phyloP scores from a whole-genome alignment of 306 rosid species.

The Citrullus mucosospermus region DNA sequence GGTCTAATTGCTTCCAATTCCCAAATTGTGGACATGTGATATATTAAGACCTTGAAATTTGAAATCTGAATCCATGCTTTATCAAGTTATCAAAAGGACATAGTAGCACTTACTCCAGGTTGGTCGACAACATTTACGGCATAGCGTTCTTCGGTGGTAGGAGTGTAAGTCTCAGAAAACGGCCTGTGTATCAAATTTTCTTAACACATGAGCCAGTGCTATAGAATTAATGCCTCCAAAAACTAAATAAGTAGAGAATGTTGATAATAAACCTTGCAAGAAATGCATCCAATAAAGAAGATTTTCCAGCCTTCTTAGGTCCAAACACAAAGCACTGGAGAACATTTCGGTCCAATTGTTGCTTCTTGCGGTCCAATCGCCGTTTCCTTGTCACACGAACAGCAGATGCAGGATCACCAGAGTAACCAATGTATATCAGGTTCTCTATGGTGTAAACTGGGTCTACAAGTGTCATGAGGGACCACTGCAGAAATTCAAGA shows the following conservation, averaged over 20 bases:
- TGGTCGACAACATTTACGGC: constrained; percentile 54
- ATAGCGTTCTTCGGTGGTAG: constrained; percentile 61
- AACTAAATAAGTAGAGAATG: not conserved
- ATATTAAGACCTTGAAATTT: not conserved
- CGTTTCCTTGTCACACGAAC: constrained; percentile 73
- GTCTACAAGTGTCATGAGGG: constrained; percentile 78
- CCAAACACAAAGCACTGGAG: constrained; percentile 94
- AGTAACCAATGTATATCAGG: constrained; percentile 78
- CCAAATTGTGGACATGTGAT: not conserved
- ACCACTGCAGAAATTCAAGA: constrained; percentile 53
- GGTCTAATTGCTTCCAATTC: not conserved
- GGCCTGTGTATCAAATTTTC: constrained; percentile 39
- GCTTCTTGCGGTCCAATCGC: constrained; percentile 79
- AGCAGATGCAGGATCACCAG: constrained; percentile 63
- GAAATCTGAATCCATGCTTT: not conserved
- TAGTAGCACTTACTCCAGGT: constrained; percentile 29
- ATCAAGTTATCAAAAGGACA: not conserved
- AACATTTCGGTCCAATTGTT: constrained; percentile 67
- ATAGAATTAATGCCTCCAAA: not conserved
- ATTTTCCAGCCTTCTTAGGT: constrained; percentile 85
- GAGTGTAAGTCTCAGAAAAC: constrained; percentile 42
- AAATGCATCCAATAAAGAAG: constrained; percentile 72
- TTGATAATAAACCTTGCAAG: constrained; percentile 46
- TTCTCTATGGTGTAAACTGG: constrained; percentile 77
- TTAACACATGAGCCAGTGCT: not conserved